Percentiles rank a stretch among this genome's conserved stretches.
Conservation (phyloP, 208 protist genomes). For the Porcisia deanei region DNA sequence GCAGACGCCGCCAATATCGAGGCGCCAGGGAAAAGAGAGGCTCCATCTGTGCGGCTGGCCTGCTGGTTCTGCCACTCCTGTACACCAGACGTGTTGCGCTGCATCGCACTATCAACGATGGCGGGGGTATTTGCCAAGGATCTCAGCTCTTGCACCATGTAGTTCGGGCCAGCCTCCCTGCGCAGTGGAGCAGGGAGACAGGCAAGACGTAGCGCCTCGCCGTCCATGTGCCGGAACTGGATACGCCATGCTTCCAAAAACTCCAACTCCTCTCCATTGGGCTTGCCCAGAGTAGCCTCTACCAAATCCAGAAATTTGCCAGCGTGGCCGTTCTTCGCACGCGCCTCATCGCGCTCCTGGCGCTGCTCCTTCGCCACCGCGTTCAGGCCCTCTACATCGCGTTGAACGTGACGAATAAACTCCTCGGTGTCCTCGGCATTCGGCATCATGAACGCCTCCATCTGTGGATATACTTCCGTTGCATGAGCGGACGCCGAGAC, state of each 20-base stretch:
- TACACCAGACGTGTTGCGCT: slow-evolving; percentile 28
- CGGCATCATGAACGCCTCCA: slow-evolving; percentile 73
- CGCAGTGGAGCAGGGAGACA: slow-evolving; percentile 54
- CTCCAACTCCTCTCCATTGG: slow-evolving; percentile 44
- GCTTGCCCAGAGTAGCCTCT: slow-evolving; percentile 26
- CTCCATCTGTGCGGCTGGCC: slow-evolving; percentile 11
- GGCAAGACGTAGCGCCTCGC: slow-evolving; percentile 40
- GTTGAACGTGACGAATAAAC: slow-evolving; percentile 77
- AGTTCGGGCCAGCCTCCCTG: slow-evolving; percentile 61
- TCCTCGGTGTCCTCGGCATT: slow-evolving; percentile 51
- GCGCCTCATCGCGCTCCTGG: slow-evolving; percentile 41
- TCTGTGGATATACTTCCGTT: background rate
- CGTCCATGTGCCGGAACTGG: slow-evolving; percentile 32
- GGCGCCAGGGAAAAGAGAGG: slow-evolving; percentile 4
- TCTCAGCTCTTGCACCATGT: slow-evolving; percentile 50
- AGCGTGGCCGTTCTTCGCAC: slow-evolving; percentile 13
- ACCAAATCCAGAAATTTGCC: slow-evolving; percentile 24
- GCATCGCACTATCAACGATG: slow-evolving; percentile 21
- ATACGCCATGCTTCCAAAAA: slow-evolving; percentile 58
- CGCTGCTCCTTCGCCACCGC: slow-evolving; percentile 77
- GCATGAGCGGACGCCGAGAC: background rate
- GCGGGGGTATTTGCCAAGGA: slow-evolving; percentile 16
- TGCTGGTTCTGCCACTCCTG: slow-evolving; percentile 40
- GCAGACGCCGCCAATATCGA: background rate
- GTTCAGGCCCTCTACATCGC: slow-evolving; percentile 81